Conservation (phyloP, 352 stramenopile genomes). For the Elongisporangium undulatum region DNA sequence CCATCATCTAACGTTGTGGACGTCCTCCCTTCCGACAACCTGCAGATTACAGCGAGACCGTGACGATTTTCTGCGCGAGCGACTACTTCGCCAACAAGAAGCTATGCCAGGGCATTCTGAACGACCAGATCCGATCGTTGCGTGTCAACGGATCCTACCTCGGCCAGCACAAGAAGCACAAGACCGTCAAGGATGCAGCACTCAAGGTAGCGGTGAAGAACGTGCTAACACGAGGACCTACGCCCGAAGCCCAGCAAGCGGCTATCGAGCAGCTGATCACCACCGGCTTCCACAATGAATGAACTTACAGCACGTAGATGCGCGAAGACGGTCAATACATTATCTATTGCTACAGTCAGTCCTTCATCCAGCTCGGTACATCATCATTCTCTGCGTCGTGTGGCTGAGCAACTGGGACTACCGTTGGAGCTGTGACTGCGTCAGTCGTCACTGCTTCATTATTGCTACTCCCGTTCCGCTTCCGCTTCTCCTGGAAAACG, state of each 20-base stretch:
- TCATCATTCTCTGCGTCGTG: slow-evolving; percentile 14
- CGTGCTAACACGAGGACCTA: slow-evolving; percentile 18
- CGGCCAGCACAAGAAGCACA: slow-evolving; percentile 22
- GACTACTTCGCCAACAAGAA: slow-evolving; percentile 76
- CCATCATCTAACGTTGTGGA: not conserved
- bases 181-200: slow-evolving; percentile 13
- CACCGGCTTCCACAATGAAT: slow-evolving; percentile 10
- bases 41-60: slow-evolving; percentile 72
- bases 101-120: slow-evolving; percentile 66
- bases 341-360: slow-evolving; percentile 13
- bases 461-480: slow-evolving; percentile 3
- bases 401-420: not conserved
- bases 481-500: slow-evolving; percentile 54
- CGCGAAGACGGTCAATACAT: slow-evolving; percentile 2
- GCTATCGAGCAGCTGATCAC: not conserved
- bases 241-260: slow-evolving; percentile 22
- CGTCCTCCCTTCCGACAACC: not conserved
- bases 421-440: slow-evolving; percentile 5
- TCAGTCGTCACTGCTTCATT: not conserved
- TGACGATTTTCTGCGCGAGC: slow-evolving; percentile 67
- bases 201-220: slow-evolving; percentile 39
- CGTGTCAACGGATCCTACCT: slow-evolving; percentile 42
- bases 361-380: slow-evolving; percentile 41
- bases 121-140: slow-evolving; percentile 61
- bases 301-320: slow-evolving; percentile 5